Evolutionary conservation across 768 basidiomycete genomes (phyloP).

Genomic region (Hygrocybe punicea): DNA sequence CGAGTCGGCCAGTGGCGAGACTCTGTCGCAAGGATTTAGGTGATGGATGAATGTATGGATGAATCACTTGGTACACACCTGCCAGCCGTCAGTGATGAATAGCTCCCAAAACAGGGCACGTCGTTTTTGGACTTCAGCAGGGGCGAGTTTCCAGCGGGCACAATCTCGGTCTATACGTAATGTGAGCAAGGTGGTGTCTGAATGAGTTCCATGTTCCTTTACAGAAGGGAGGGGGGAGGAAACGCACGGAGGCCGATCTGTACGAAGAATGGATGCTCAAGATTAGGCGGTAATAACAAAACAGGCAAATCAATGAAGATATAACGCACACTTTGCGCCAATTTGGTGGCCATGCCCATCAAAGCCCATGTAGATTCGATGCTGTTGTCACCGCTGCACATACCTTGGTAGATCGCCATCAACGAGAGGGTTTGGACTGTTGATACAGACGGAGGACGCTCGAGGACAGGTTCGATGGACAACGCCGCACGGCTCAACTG

Average conservation of each 20-base stretch:
- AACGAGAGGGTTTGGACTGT: slow-evolving; percentile 65
- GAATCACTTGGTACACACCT: slow-evolving; percentile 39
- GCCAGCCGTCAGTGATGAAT: slow-evolving; percentile 73
- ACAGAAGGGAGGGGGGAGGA: slow-evolving; percentile 2
- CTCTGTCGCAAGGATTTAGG: slow-evolving; percentile 38
- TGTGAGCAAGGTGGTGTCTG: too few species aligned
- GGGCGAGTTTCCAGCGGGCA: slow-evolving; percentile 61
- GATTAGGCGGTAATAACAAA: slow-evolving; percentile 6
- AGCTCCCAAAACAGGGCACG: slow-evolving; percentile 71
- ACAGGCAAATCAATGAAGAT: slow-evolving; percentile 4
- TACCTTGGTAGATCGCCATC: slow-evolving; percentile 69
- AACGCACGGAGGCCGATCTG: slow-evolving; percentile 68
- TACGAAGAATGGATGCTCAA: slow-evolving; percentile 1
- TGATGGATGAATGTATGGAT: slow-evolving; percentile 1
- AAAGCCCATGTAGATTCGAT: slow-evolving; percentile 67
- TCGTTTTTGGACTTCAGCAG: slow-evolving; percentile 65
- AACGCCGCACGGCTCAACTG: slow-evolving; percentile 62
- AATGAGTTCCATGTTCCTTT: background rate
- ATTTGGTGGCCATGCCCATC: slow-evolving; percentile 61
- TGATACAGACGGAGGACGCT: slow-evolving; percentile 66
- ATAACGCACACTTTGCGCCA: slow-evolving; percentile 62
- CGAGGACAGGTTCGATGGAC: slow-evolving; percentile 63
- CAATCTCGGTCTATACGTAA: slow-evolving; percentile 58
- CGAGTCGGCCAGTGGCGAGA: slow-evolving; percentile 64
- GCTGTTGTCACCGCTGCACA: slow-evolving; percentile 64